Evolutionary conservation across 192 early-diverging fungal species (phyloP).

Genomic region (Thoreauomyces humboldtii): DNA sequence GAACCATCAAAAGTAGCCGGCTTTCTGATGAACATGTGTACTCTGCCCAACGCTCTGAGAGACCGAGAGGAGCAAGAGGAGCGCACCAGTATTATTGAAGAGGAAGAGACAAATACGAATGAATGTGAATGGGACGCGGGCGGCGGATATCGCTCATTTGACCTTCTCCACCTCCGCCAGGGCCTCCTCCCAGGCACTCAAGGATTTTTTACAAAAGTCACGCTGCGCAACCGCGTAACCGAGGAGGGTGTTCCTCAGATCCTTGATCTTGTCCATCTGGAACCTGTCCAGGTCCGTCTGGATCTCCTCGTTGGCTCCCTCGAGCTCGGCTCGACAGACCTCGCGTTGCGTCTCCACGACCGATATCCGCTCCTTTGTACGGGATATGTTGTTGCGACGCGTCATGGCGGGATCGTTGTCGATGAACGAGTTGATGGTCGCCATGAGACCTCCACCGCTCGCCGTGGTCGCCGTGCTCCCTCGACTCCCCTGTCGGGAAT

Average conservation of each 20-base stretch:
- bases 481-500: slow-evolving; percentile 20
- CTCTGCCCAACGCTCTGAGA: too few species aligned
- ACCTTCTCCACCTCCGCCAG: slow-evolving; percentile 24
- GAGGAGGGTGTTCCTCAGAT: slow-evolving; percentile 79
- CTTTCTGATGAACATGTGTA: too few species aligned
- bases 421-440: slow-evolving; percentile 89
- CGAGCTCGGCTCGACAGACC: slow-evolving; percentile 67
- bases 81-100: too few species aligned
- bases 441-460: slow-evolving; percentile 24
- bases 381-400: slow-evolving; percentile 83
- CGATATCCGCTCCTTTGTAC: slow-evolving; percentile 76
- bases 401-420: slow-evolving; percentile 92
- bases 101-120: too few species aligned
- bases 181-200: slow-evolving; percentile 39
- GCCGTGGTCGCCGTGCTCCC: not conserved
- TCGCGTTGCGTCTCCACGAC: slow-evolving; percentile 78
- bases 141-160: too few species aligned
- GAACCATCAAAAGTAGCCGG: too few species aligned
- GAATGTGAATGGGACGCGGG: too few species aligned
- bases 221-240: slow-evolving; percentile 43
- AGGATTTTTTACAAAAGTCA: slow-evolving; percentile 27
- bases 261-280: slow-evolving; percentile 88
- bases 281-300: slow-evolving; percentile 91
- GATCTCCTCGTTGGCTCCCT: slow-evolving; percentile 73
- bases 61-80: too few species aligned